These are phyloP conservation scores for Ascodesmis nigricans DNA, from an alignment of 495 filamentous ascomycete species.

Conservation along the genomic window DNA sequence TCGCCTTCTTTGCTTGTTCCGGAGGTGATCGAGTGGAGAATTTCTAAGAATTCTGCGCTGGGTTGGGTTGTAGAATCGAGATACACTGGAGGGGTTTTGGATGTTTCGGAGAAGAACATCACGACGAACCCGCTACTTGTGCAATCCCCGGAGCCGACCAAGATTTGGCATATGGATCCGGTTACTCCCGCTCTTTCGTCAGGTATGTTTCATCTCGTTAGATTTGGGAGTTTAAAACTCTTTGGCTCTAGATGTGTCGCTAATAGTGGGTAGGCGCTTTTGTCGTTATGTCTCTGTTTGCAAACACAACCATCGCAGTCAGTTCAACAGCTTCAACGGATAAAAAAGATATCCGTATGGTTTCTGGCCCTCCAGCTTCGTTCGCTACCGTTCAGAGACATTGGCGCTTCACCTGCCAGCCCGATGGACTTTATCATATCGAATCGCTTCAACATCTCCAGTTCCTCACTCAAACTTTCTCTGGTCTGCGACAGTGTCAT, in stretches of 20 bases:
- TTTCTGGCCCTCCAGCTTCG: neutral
- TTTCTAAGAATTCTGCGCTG: neutral
- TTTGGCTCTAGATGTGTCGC: no score
- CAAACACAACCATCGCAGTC: no score
- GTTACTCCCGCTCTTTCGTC: neutral
- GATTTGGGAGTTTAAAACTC: no score
- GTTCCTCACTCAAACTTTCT: neutral
- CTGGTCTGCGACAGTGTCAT: neutral
- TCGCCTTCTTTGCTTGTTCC: neutral
- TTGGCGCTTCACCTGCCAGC: neutral
- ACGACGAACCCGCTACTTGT: neutral
- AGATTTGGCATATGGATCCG: neutral
- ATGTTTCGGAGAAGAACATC: neutral
- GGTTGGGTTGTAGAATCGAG: neutral
- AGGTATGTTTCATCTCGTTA: neutral
- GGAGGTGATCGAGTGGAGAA: neutral
- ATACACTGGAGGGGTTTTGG: neutral
- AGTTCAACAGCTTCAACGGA: no score
- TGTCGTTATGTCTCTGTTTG: no score
- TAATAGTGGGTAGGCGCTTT: no score
- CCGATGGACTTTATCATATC: neutral
- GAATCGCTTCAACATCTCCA: neutral
- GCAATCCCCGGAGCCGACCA: neutral
- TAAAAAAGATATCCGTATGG: no score
- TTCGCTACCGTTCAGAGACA: neutral